Base-by-base conservation (phyloP, 805 yeast genomes). In the Starmerella potacharoeniae region DNA sequence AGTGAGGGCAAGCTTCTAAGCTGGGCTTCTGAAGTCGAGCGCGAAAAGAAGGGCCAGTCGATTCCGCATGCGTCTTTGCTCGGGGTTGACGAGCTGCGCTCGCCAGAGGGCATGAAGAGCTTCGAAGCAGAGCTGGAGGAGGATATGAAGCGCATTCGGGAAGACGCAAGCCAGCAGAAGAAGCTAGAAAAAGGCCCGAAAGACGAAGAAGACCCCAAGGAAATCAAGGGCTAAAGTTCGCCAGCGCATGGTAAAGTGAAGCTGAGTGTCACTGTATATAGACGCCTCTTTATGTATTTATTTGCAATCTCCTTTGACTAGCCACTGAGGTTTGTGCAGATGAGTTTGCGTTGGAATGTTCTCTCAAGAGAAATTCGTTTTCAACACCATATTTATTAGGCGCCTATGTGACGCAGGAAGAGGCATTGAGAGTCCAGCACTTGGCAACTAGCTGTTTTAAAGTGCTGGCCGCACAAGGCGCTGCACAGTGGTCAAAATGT, bases 31-130 rank as follows among this genome's bases (percentile, higher is more conserved):
- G 64, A 64, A 29, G 62, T 66, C 33, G 58, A 60, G 51, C 52
- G 55, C 31, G 58, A 57, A 46, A 56, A 58, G 46, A 40, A 53
- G 46, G 61, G 58, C 11, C 46, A 49, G 29, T 55, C 61, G 9
- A 48, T 67, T 29, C 71, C 71, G 7, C 70, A 68, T 49, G 70
- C 71, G 4, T 66, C 70, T 5, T 49, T 68, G 40, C 59, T 67
- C 14, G 69, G 67, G 29, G 61, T 61, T 16, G 64, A 60, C n/a
- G 55, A 59, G 43, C 51, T 62, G 17, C 16, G 53, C 31, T 47
- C 47, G 17, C 49, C 53, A 2, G 52, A 54, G 34, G 57, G 54
- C n/a, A 48, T 52, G 56, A 52, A 56, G 16, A 49, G 49, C 43
- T 56, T 62, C n/a, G 59, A 56, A 44, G 52, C 49, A 11, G 60